A percentile compares a stretch with the other conserved stretches of the same genome.
Conservation (phyloP, 2,329 filamentous ascomycete genomes). For the Alternaria conjuncta region DNA sequence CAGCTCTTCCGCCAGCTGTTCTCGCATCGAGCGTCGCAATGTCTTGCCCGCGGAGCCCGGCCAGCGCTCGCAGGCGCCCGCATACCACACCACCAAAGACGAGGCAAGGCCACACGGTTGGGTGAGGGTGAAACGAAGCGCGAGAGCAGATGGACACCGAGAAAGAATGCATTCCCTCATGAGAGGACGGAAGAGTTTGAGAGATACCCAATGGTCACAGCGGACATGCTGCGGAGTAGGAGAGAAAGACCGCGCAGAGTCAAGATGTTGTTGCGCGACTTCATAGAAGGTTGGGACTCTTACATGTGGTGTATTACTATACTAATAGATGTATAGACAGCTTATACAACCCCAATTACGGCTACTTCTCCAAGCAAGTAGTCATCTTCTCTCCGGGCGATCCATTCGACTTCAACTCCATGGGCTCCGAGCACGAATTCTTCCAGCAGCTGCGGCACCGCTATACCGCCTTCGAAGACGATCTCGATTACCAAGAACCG, state of each 20-base stretch:
- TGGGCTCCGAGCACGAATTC: constrained; percentile 87
- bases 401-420: constrained; percentile 83
- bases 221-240: constrained; percentile 74
- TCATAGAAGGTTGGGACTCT: constrained; percentile 79
- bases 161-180: constrained; percentile 73
- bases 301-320: not conserved
- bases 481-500: constrained; percentile 73
- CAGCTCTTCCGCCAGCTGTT: constrained; percentile 88
- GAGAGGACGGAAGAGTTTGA: constrained; percentile 83
- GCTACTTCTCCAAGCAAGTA: constrained; percentile 95
- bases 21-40: constrained; percentile 67
- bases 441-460: constrained; percentile 75
- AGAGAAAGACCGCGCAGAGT: constrained; percentile 81
- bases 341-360: constrained; percentile 91
- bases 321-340: constrained; percentile 64
- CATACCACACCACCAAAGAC: constrained; percentile 34
- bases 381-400: constrained; percentile 94
- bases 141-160: constrained; percentile 85
- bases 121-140: constrained; percentile 51
- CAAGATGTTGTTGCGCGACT: constrained; percentile 97
- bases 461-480: constrained; percentile 90
- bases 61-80: constrained; percentile 48
- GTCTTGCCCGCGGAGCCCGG: constrained; percentile 56
- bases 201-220: constrained; percentile 82
- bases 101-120: constrained; percentile 38